Base-by-base conservation (phyloP, 306 rosid species). In the Acacia crassicarpa region DNA sequence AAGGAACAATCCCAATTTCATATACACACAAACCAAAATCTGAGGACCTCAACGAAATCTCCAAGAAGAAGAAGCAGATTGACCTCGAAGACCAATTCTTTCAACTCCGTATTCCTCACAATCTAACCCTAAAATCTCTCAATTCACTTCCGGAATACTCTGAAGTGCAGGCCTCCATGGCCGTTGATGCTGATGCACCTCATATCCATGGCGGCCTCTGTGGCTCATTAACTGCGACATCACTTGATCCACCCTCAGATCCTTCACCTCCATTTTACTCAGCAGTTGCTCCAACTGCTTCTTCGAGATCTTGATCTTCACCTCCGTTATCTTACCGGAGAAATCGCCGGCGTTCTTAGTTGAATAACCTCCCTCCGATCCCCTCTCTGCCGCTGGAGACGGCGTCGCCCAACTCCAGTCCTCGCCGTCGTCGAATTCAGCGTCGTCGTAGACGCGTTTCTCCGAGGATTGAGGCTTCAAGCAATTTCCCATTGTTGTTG, bases 241-340 rank as follows among this genome's bases (percentile, higher is more conserved):
- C 69, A 94, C 90, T 74, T 94, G 91, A 1, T 93, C 89, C 53
- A 88, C 92, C 35, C 88, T 80, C 77, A 90, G 65, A 16, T 89
- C 97, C 30, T 84, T 91, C 43, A 82, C 80, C 5, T 91, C 91
- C 48, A 78, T 82, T 74, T 77, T 91, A 1, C 92, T 84, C 2
- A 94, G 67, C 84, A 92, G 68, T 79, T 87, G 86, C 83, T 94
- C 92, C 75, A 92, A 3, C 74, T 92, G 93, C 75, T 90, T 94
- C 94, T 90, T 94, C 2, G 94, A 86, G 80, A 94, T 94, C 94
- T 90, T 94, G 62, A 94, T 87, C 91, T 92, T 94, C 75, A 94
- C 91, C 86, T 90, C 91, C 4, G 82, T 86, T 19, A 61, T 40
- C n/a, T 72, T 77, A 0, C 68, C 44, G 0, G 6, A 8, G 2